Evolutionary conservation across 2,329 filamentous ascomycete species (phyloP), one percentile per base, ranked within the genome.

Genomic region (Hirsutella rhossiliensis): DNA sequence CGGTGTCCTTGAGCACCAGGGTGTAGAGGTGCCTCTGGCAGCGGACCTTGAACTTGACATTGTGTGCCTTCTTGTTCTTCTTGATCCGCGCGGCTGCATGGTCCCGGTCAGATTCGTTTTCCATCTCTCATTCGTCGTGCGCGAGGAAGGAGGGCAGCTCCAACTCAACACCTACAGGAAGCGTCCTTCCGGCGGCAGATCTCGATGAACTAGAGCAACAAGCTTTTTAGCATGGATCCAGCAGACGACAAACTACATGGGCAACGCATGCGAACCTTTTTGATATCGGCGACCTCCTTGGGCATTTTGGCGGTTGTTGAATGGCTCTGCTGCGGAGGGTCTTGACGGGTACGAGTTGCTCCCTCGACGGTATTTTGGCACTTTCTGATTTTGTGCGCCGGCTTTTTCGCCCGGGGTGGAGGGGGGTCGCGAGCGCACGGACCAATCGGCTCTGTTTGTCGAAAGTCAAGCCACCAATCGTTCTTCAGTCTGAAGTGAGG

Each of bases 41-140:
- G 72, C 92, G 87, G 80, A 98, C 90, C 87, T 98, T 98, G 88
- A 98, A 97, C 85, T 98, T 98, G 83, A 92, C 89, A 78, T 90
- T 83, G 68, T 83, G 79, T 65, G 76, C 75, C 75, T 84, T 82
- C 72, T 82, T 84, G 82, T 83, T 94, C 80, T 94, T 92, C 88
- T 97, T 90, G 78, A 90, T 87, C 70, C 85, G 82, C 65, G 85
- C 85, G 72, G 85, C 85, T 90, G 61, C 52, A 61, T 43, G 28
- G 20, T 34, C 5, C 5, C 13, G 5, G 23, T 52, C 47, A 48
- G 59, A n/a, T 19, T 65, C 51, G 41, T 38, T 34, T 19, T 36
- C 38, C 41, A 12, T 39, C 36, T 42, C 39, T 38, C 36, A 41
- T 43, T 9, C 19, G 27, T 23, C 18, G 30, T 17, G 11, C 40